Conservation (phyloP, 192 early-diverging fungal species). For the Podila epigama region DNA sequence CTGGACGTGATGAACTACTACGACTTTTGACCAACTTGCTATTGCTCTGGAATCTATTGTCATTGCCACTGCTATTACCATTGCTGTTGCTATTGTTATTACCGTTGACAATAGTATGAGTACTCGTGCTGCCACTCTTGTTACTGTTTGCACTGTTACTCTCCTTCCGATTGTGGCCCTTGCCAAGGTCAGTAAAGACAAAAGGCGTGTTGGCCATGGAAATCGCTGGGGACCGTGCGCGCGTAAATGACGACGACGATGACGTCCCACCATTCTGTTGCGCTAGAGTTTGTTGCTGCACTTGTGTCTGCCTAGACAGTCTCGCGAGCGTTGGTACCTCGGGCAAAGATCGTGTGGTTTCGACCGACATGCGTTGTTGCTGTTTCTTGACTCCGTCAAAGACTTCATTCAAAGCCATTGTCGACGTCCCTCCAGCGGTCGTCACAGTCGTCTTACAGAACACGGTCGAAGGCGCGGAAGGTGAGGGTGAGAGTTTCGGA, state of each 20-base stretch:
- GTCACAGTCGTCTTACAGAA: constrained; percentile 44
- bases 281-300: background rate
- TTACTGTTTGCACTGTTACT: background rate
- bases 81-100: too few species aligned
- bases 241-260: too few species aligned
- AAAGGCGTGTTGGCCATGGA: constrained; percentile 20
- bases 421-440: background rate
- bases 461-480: constrained; percentile 32
- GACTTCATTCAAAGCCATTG: too few species aligned
- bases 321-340: constrained; percentile 18
- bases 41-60: too few species aligned
- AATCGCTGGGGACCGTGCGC: constrained; percentile 24
- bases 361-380: background rate
- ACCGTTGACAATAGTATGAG: too few species aligned
- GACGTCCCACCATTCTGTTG: too few species aligned
- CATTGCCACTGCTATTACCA: too few species aligned
- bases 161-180: background rate
- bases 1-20: too few species aligned
- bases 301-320: background rate
- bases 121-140: background rate
- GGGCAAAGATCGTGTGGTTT: background rate
- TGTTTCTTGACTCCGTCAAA: constrained; percentile 5
- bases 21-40: too few species aligned
- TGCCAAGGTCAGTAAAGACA: constrained; percentile 7
- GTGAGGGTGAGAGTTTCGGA: constrained; percentile 23